Base-by-base conservation (phyloP, 2,329 filamentous ascomycete genomes). In the Epichloe aotearoae region DNA sequence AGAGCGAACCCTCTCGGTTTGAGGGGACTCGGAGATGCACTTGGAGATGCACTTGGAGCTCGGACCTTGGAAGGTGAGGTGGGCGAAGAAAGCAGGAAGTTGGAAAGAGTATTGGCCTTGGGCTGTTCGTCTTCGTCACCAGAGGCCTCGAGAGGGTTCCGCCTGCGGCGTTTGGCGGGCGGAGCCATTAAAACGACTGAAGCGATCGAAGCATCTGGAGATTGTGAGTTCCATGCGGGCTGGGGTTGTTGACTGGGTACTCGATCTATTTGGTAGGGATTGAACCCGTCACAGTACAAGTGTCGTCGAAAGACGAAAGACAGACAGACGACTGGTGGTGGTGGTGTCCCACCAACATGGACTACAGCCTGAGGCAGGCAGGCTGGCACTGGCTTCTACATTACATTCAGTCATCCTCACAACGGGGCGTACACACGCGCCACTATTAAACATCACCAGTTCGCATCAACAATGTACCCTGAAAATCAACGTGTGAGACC, bases 141-240 rank as follows among this genome's bases (percentile, higher is more conserved):
- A 43, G 70, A 71, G 55, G 66, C 66, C 48, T 73, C 69, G 54
- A 79, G 64, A 59, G 76, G 66, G 63, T 76, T 80, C 58, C 74
- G 75, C 70, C 73, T 77, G 58, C 74, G 75, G 64, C 79, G 75
- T 68, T 79, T 79, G 62, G 75, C 68, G 55, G 75, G 72, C 66
- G 76, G 76, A 60, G 75, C 74, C 77, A 81, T 81, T 58, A 66
- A 57, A 60, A 64, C 62, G 41, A 48, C n/a, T n/a, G 49, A 26
- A 41, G n/a, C 30, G 56, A 58, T 51, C 58, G 55, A 49, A 57
- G 58, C 60, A 64, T 66, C 50, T 58, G 61, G 51, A 52, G 45
- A 47, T 42, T 43, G 46, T 50, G 42, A 51, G 57, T 60, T 55
- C 55, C 61, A 62, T 56, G 52, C 49, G 53, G 45, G 36, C 49